phyloP scores from a whole-genome alignment of 305 asterid species.

The Fraxinus paxiana region DNA sequence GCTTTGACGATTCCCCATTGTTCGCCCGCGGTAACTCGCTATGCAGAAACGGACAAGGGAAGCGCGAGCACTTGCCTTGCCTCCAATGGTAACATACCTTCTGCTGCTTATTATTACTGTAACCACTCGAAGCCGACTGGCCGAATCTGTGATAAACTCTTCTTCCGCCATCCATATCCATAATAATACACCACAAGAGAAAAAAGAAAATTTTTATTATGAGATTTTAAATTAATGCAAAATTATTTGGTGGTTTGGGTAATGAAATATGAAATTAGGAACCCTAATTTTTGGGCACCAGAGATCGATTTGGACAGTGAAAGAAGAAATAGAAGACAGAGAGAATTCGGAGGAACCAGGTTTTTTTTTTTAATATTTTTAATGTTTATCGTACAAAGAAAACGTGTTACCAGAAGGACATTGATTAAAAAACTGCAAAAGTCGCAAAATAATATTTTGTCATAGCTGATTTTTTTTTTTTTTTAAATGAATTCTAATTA shows the following conservation, averaged over 20 bases:
- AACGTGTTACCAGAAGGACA: neutral
- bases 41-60: conserved; percentile 70
- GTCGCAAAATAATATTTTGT: neutral
- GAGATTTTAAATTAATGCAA: neutral
- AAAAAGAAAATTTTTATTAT: neutral
- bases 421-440: neutral
- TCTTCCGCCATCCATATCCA: conserved; percentile 77
- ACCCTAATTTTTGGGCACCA: conserved; percentile 6
- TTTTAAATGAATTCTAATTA: neutral
- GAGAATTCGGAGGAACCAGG: neutral
- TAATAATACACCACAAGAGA: conserved; percentile 11
- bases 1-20: conserved; percentile 44
- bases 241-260: neutral
- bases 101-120: conserved; percentile 37
- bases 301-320: neutral
- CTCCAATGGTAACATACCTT: conserved; percentile 79
- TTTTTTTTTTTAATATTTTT: neutral
- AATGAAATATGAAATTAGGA: neutral
- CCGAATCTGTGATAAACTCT: conserved; percentile 63
- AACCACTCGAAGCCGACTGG: conserved; percentile 47
- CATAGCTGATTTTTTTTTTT: neutral
- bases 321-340: neutral
- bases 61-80: conserved; percentile 71
- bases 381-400: neutral
- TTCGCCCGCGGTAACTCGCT: conserved; percentile 50